phyloP scores from a whole-genome alignment of 1,284 basidiomycete genomes.

The Puccinia brachypodii region DNA sequence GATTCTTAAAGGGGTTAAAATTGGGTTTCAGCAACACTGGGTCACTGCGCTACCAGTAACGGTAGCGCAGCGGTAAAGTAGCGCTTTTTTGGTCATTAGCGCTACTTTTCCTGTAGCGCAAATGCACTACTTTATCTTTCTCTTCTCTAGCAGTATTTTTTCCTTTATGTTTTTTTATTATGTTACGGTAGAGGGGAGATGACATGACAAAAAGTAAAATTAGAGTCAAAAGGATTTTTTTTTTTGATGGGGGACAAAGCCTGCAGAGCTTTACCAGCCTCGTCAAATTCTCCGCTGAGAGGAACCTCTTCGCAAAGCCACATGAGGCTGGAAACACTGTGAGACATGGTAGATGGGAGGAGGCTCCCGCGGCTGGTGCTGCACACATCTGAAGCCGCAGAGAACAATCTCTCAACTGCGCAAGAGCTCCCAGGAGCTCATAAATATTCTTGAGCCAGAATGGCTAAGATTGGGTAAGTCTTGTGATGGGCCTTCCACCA shows the following conservation, averaged over 20 bases:
- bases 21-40: conserved; percentile 10
- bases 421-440: not conserved
- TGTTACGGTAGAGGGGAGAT: not conserved
- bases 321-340: conserved; percentile 3
- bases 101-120: not conserved
- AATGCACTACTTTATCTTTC: not conserved
- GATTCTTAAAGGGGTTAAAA: too few species aligned
- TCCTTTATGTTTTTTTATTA: not conserved
- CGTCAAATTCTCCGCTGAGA: not conserved
- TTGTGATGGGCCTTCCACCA: not conserved
- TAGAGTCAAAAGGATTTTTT: not conserved
- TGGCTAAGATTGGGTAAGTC: not conserved
- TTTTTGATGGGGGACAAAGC: not conserved
- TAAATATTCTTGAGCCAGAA: not conserved
- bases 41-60: not conserved
- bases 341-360: not conserved
- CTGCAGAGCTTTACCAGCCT: not conserved
- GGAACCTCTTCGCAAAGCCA: conserved; percentile 15
- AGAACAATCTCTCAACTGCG: conserved; percentile 9
- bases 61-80: conserved; percentile 1
- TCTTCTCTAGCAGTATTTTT: not conserved
- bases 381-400: conserved; percentile 10
- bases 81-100: not conserved
- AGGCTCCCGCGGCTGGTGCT: not conserved
- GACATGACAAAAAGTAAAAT: not conserved